Conservation (phyloP, 495 filamentous ascomycete species). For the Penicillium cinerascens region DNA sequence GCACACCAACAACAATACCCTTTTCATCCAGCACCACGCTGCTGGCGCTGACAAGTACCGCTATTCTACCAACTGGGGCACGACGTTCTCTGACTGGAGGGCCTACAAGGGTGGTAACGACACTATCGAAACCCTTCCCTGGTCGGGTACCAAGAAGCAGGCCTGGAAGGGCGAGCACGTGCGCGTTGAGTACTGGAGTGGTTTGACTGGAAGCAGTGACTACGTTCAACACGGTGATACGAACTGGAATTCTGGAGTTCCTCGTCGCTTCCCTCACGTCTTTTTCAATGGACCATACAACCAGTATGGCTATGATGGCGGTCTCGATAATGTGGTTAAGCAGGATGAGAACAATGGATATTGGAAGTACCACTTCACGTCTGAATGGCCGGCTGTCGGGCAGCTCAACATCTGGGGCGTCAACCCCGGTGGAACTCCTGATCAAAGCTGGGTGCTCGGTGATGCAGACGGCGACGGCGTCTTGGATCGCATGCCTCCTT, state of each 20-base stretch:
- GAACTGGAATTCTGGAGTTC: slow-evolving; percentile 25
- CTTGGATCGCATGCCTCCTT: slow-evolving; percentile 61
- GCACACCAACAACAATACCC: slow-evolving; percentile 29
- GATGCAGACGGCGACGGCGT: slow-evolving; percentile 59
- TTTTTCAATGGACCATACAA: slow-evolving; percentile 65
- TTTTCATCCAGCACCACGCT: slow-evolving; percentile 58
- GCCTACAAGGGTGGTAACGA: slow-evolving; percentile 49
- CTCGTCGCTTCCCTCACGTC: slow-evolving; percentile 59
- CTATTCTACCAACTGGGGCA: slow-evolving; percentile 60
- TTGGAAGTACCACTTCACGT: slow-evolving; percentile 60
- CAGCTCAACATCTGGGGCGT: slow-evolving; percentile 69
- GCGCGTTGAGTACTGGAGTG: slow-evolving; percentile 65
- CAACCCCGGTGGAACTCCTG: slow-evolving; percentile 62
- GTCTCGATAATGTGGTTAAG: slow-evolving; percentile 53
- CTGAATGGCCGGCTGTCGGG: slow-evolving; percentile 61
- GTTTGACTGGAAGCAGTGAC: slow-evolving; percentile 58
- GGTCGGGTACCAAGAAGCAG: slow-evolving; percentile 61
- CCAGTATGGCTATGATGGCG: slow-evolving; percentile 64
- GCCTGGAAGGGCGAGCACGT: slow-evolving; percentile 64
- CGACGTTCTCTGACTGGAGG: slow-evolving; percentile 57
- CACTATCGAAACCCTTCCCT: slow-evolving; percentile 42
- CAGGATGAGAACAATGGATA: slow-evolving; percentile 45
- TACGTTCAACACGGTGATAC: slow-evolving; percentile 62
- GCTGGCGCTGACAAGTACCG: slow-evolving; percentile 62
- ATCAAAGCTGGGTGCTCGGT: slow-evolving; percentile 54